Evolutionary conservation across 805 yeast species (phyloP).

Genomic region (Metschnikowia arizonensis): DNA sequence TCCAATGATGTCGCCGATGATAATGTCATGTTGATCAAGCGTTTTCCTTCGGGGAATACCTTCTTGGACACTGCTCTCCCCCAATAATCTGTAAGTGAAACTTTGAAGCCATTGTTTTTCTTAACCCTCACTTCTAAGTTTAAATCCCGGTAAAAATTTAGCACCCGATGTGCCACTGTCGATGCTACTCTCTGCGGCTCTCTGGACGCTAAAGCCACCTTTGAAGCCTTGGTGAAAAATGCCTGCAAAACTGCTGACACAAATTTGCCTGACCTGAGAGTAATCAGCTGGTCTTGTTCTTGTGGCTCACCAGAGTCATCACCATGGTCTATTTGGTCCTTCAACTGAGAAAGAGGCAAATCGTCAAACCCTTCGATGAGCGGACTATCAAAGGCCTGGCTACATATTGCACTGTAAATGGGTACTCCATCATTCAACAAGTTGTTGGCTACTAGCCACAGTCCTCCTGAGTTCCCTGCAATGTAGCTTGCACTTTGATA

Average conservation of each 20-base stretch:
- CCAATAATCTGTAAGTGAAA: slow-evolving; percentile 67
- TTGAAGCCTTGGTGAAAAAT: slow-evolving; percentile 6
- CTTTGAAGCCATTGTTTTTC: slow-evolving; percentile 48
- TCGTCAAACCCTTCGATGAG: slow-evolving; percentile 56
- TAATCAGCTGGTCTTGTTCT: neutral
- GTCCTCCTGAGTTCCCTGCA: slow-evolving; percentile 68
- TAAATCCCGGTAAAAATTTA: slow-evolving; percentile 49
- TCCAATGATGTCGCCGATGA: slow-evolving; percentile 29
- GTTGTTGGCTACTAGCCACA: slow-evolving; percentile 58
- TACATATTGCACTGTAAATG: slow-evolving; percentile 16
- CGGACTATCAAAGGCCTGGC: slow-evolving; percentile 36
- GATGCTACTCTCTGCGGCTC: slow-evolving; percentile 16
- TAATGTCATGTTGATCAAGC: slow-evolving; percentile 36
- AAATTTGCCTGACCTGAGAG: slow-evolving; percentile 3
- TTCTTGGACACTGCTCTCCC: slow-evolving; percentile 55
- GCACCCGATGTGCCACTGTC: neutral
- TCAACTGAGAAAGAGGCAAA: slow-evolving; percentile 31
- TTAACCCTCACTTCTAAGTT: slow-evolving; percentile 53
- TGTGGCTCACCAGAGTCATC: neutral
- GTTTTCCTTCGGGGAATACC: slow-evolving; percentile 35
- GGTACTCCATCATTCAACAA: slow-evolving; percentile 31
- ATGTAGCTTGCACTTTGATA: slow-evolving; percentile 54
- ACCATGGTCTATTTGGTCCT: neutral
- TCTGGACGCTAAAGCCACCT: neutral
- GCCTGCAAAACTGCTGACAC: slow-evolving; percentile 8